Percentiles rank a stretch among this genome's conserved stretches.
phyloP scores from a whole-genome alignment of 2,329 filamentous ascomycete genomes.

The Pseudovirgaria hyperparasitica region DNA sequence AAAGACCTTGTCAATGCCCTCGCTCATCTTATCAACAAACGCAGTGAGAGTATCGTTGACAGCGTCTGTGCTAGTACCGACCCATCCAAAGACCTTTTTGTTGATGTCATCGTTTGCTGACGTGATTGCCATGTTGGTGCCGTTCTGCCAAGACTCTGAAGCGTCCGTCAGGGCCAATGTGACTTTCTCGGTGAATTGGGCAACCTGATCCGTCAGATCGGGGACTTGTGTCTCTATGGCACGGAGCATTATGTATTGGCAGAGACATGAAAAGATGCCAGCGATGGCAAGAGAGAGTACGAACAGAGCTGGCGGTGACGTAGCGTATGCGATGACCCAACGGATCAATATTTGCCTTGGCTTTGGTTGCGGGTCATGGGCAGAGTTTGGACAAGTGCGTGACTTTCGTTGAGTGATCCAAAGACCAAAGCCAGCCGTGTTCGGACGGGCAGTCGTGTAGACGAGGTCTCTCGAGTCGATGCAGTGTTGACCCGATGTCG shows the following conservation, averaged over 20 bases:
- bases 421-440: constrained; percentile 60
- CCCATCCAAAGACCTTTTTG: constrained; percentile 72
- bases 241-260: constrained; percentile 66
- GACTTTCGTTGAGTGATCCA: constrained; percentile 54
- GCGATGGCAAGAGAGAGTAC: constrained; percentile 71
- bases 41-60: constrained; percentile 76
- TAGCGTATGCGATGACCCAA: constrained; percentile 82
- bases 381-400: too few relatives aligned
- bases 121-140: constrained; percentile 60
- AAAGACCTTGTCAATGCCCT: constrained; percentile 64
- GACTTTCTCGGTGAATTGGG: constrained; percentile 67
- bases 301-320: constrained; percentile 72
- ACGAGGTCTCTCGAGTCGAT: constrained; percentile 78
- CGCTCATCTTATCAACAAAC: constrained; percentile 67
- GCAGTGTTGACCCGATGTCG: constrained; percentile 45
- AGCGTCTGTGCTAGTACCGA: constrained; percentile 67
- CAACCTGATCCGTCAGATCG: constrained; percentile 59
- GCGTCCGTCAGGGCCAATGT: constrained; percentile 59
- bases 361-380: too few relatives aligned
- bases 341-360: constrained; percentile 60
- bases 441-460: constrained; percentile 74
- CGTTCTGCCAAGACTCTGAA: constrained; percentile 62
- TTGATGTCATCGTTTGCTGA: constrained; percentile 63
- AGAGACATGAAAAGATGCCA: constrained; percentile 70
- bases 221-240: constrained; percentile 65